phyloP scores from a whole-genome alignment of 192 early-diverging fungal genomes.

The Hyaloraphidium curvatum region DNA sequence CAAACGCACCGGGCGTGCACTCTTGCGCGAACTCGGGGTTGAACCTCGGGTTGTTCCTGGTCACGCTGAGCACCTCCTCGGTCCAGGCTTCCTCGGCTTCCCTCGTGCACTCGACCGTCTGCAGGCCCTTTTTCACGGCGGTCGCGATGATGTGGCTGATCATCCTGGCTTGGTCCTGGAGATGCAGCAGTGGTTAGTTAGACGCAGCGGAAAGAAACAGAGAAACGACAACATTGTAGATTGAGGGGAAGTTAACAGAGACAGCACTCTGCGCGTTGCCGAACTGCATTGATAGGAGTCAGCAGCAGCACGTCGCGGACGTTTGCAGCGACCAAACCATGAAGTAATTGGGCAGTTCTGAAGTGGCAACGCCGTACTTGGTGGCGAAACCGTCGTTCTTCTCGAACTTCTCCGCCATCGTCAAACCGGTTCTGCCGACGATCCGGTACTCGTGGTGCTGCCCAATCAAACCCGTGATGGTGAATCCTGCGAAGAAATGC shows the following conservation, averaged over 20 bases:
- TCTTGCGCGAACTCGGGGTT: neutral
- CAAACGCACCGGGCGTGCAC: constrained; percentile 2
- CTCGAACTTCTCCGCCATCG: neutral
- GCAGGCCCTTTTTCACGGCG: neutral
- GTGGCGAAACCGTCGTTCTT: neutral
- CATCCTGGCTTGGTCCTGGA: neutral
- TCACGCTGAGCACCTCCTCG: neutral
- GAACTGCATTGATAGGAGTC: no score
- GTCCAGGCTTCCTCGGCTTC: neutral
- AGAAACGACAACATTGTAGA: neutral
- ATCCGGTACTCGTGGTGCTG: neutral
- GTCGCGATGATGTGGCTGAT: neutral
- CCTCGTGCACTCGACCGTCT: neutral
- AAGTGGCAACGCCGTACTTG: neutral
- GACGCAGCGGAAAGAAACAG: no score
- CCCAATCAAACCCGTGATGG: neutral
- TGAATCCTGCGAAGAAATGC: neutral
- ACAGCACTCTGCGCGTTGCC: neutral
- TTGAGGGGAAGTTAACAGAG: neutral
- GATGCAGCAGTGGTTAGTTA: no score
- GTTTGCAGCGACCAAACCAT: no score
- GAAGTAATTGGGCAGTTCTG: neutral
- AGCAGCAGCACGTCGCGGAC: no score
- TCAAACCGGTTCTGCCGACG: neutral
- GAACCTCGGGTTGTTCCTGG: neutral